Base-by-base conservation (phyloP, 2,329 filamentous ascomycete genomes). In the Apiospora sp. region DNA sequence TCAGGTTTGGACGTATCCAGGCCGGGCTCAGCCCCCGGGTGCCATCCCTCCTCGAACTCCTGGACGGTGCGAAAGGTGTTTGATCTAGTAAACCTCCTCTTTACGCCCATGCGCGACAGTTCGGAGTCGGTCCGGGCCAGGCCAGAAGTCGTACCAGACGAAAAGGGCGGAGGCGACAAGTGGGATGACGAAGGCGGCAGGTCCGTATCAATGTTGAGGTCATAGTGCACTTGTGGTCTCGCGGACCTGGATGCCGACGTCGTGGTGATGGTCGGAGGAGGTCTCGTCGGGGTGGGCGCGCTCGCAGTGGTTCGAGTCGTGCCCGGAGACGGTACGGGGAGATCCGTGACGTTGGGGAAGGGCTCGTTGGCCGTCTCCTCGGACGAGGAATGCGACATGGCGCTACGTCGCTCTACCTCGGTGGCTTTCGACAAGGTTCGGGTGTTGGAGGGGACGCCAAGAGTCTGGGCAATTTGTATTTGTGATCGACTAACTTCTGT, bases 1-100 rank as follows among this genome's bases (percentile, higher is more conserved):
- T 93, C 91, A 0, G 90, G 86, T 73, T 92, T 90, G 67, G 85
- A 86, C 1, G 92, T 92, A 75, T 94, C 92, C 74, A 93, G 89
- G 1, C 93, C 93, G 0, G 93, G 93, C 78, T 94, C 93, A 10
- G 89, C 87, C n/a, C 90, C 90, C 4, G 90, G 87, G 43, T 86
- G 84, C 87, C 88, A 90, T 64, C 75, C 80, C 7, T 79, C 84
- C 72, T 87, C 85, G 68, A 83, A 84, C 72, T 87, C 83, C 14
- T 87, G 83, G 43, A 88, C 77, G 7, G 85, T 85, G 75, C 81
- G 82, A 75, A 88, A 86, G 3, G 86, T 87, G 64, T 79, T 80
- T 46, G 82, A 80, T 48, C 85, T 82, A 2, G 82, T 84, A 70
- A 72, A 79, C 19, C 84, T 83, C 10, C 84, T 82, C 13, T 85